These are phyloP conservation scores for Perkinsus chesapeaki DNA, from an alignment of 169 alveolate species.

Conservation along the genomic window DNA sequence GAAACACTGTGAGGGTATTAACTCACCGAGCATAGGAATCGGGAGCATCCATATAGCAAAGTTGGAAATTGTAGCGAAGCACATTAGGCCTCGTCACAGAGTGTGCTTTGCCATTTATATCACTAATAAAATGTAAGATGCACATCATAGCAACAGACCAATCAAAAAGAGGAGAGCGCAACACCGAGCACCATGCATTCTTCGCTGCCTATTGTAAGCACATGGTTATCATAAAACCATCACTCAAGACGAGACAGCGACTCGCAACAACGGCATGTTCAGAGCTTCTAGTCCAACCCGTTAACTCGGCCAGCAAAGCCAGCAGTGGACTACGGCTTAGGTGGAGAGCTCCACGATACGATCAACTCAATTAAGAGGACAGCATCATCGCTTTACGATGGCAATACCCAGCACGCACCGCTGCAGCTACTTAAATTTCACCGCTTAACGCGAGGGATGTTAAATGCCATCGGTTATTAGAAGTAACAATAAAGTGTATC, in stretches of 20 bases:
- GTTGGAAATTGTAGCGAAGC: neutral
- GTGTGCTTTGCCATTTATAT: neutral
- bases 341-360: neutral
- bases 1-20: neutral
- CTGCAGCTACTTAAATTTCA: neutral
- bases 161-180: neutral
- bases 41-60: neutral
- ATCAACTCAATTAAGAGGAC: neutral
- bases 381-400: neutral
- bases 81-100: neutral
- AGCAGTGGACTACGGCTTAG: neutral
- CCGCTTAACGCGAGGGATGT: conserved; percentile 1
- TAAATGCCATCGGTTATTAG: neutral
- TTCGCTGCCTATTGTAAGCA: neutral
- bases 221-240: neutral
- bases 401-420: neutral
- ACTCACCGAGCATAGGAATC: conserved; percentile 1
- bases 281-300: neutral
- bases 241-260: conserved; percentile 5
- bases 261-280: neutral
- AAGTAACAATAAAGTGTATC: neutral
- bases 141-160: neutral
- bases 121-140: too few species aligned
- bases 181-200: neutral
- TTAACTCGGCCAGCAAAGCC: neutral